Base-by-base conservation (phyloP, 176 grass and related monocot species). In the Avena sativa region DNA sequence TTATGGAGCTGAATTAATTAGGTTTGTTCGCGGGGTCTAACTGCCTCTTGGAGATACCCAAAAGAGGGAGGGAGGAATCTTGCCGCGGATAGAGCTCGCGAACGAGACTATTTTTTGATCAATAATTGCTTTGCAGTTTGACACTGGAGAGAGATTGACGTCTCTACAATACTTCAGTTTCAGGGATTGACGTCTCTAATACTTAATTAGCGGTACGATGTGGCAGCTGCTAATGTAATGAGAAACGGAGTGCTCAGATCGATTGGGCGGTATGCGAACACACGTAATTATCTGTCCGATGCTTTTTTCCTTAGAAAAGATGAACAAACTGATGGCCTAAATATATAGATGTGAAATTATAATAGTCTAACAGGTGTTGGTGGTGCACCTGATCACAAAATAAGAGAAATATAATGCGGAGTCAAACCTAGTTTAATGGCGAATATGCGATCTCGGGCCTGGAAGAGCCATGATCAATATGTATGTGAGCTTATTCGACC, bases 31-130 rank as follows among this genome's bases (percentile, higher is more conserved):
- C 75, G 20, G 3, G 50, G 81, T 88, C 85, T 26, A 76, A 47
- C 43, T 50, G 89, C 69, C 86, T 76, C 86, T 91, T 91, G 89
- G 81, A 85, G 81, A 91, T 85, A 60, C 50, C 89, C 69, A 91
- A 88, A 80, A 84, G 89, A 61, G 74, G 69, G 3, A 10, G 19
- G 21, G 74, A 83, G 28, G 81, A 85, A 91, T 88, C 81, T 80
- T 58, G 81, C 52, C 68, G 89, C 81, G 76, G 69, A 91, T 81
- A 88, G 89, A 88, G 89, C 12, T 70, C 68, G 89, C 71, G 86
- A 91, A 78, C 81, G 55, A 30, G 48, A 34, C 32, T 34, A 34
- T 34, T 34, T 34, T 80, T 59, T 28, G 20, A 57, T 70, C 86
- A 85, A 91, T 91, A 81, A 91, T 88, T 88, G 85, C 12, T 6